Evolutionary conservation across 2,329 filamentous ascomycete species (phyloP).

Genomic region (Arthrobotrys pseudoclavata): DNA sequence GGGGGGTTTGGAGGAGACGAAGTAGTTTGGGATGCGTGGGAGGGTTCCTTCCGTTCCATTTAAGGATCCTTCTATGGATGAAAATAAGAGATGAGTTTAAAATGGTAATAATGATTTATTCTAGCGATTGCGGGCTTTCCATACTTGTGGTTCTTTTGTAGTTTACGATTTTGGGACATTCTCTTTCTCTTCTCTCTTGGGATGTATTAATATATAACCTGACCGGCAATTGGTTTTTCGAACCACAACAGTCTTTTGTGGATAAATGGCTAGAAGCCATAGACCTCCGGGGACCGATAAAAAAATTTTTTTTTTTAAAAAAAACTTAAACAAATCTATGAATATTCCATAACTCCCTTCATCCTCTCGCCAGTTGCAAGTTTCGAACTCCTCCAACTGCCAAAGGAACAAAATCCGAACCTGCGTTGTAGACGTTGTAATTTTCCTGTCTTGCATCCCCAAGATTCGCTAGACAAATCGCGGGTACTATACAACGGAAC

Average conservation of each 20-base stretch:
- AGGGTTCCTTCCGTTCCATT: neutral
- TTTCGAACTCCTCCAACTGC: too few species aligned
- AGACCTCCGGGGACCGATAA: neutral
- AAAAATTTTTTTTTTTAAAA: too few species aligned
- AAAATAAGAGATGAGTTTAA: neutral
- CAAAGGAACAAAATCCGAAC: neutral
- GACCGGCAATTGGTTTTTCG: neutral
- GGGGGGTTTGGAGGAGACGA: neutral
- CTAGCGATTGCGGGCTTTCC: neutral
- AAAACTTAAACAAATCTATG: too few species aligned
- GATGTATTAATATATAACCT: conserved; percentile 21
- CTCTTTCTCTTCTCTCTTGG: neutral
- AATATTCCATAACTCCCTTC: too few species aligned
- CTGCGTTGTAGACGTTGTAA: conserved; percentile 47
- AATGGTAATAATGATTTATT: conserved; percentile 9
- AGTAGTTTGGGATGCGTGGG: neutral
- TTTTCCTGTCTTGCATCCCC: neutral
- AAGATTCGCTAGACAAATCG: neutral
- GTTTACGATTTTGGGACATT: neutral
- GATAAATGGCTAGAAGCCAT: neutral
- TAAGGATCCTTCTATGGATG: neutral
- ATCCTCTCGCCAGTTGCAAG: too few species aligned
- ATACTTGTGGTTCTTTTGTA: neutral
- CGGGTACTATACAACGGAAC: too few species aligned
- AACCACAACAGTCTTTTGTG: neutral